These are phyloP conservation scores for Colletotrichum sp. DNA, from an alignment of 2,329 filamentous ascomycete genomes.

Conservation along the genomic window DNA sequence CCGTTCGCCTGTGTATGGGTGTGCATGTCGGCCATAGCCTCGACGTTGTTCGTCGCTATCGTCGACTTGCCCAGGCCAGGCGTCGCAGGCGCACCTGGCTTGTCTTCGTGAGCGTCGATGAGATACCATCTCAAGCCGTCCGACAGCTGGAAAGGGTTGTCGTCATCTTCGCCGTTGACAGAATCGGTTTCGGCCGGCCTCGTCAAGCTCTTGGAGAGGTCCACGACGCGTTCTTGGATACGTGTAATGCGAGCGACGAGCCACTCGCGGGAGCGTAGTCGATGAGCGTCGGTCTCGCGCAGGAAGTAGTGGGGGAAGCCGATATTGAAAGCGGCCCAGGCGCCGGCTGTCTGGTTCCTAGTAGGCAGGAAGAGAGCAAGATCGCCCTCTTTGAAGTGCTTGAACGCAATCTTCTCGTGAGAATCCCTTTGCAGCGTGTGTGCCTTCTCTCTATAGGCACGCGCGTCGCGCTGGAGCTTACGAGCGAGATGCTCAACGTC, in stretches of 20 bases:
- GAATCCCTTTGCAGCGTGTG: slow-evolving; percentile 81
- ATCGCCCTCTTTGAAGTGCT: slow-evolving; percentile 95
- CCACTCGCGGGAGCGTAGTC: slow-evolving; percentile 86
- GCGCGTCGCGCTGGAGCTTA: slow-evolving; percentile 90
- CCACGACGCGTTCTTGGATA: slow-evolving; percentile 91
- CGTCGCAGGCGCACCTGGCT: slow-evolving; percentile 87
- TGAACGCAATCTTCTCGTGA: slow-evolving; percentile 95
- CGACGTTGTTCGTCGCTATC: slow-evolving; percentile 84
- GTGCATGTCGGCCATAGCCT: slow-evolving; percentile 78
- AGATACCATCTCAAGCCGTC: slow-evolving; percentile 97
- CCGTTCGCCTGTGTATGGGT: slow-evolving; percentile 46
- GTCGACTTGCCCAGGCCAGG: slow-evolving; percentile 92
- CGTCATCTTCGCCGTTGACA: slow-evolving; percentile 71
- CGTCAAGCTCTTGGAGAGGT: slow-evolving; percentile 78
- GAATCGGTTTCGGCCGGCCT: slow-evolving; percentile 51
- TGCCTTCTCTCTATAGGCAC: slow-evolving; percentile 85
- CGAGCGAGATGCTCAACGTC: slow-evolving; percentile 92
- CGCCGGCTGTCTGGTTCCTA: slow-evolving; percentile 88
- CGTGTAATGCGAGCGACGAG: slow-evolving; percentile 92
- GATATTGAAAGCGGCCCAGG: slow-evolving; percentile 98
- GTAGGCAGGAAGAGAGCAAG: slow-evolving; percentile 93
- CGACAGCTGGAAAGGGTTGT: slow-evolving; percentile 96
- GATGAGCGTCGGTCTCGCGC: slow-evolving; percentile 88
- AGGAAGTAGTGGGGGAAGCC: slow-evolving; percentile 97
- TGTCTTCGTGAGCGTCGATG: slow-evolving; percentile 92